A percentile compares a stretch with the other conserved stretches of the same genome.
These are phyloP conservation scores for Cladosporium velox DNA, from an alignment of 2,329 filamentous ascomycete species.

Conservation along the genomic window DNA sequence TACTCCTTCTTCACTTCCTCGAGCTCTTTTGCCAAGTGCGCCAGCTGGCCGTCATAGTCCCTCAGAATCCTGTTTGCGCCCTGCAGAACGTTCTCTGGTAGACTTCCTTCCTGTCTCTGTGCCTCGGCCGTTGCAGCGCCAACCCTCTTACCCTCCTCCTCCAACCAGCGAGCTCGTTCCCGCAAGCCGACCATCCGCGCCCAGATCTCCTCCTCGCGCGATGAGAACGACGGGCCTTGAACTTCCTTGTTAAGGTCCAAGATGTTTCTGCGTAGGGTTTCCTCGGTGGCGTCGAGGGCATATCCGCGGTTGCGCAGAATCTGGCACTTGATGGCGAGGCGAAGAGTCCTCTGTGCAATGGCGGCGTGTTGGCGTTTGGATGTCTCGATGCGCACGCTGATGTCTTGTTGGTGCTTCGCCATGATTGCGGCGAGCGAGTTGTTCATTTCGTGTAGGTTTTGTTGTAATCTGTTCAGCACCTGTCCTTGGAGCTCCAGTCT, in stretches of 20 bases:
- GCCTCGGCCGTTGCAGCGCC: slow-evolving; percentile 50
- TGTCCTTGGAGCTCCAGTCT: slow-evolving; percentile 72
- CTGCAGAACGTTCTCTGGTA: slow-evolving; percentile 70
- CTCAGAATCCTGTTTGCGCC: slow-evolving; percentile 79
- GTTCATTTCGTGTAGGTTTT: slow-evolving; percentile 77
- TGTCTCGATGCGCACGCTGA: slow-evolving; percentile 71
- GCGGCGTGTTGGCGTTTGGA: slow-evolving; percentile 72
- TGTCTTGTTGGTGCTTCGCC: slow-evolving; percentile 73
- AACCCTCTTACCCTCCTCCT: slow-evolving; percentile 71
- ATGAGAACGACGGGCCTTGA: slow-evolving; percentile 72
- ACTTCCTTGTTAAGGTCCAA: slow-evolving; percentile 67
- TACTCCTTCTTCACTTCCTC: slow-evolving; percentile 61
- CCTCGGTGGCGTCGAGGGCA: slow-evolving; percentile 75
- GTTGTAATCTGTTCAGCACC: slow-evolving; percentile 69
- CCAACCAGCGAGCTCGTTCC: slow-evolving; percentile 70
- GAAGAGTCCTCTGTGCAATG: slow-evolving; percentile 71
- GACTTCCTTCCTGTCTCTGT: slow-evolving; percentile 47
- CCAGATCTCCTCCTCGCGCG: slow-evolving; percentile 82
- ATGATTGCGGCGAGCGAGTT: slow-evolving; percentile 70
- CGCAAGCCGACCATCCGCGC: slow-evolving; percentile 74
- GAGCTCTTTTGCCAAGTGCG: slow-evolving; percentile 70
- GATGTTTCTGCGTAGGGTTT: slow-evolving; percentile 73
- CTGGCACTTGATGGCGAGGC: slow-evolving; percentile 76
- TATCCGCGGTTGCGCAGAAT: slow-evolving; percentile 80
- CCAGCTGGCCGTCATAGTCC: slow-evolving; percentile 78